Conservation (phyloP, 306 rosid genomes). For the Citrullus colocynthis region DNA sequence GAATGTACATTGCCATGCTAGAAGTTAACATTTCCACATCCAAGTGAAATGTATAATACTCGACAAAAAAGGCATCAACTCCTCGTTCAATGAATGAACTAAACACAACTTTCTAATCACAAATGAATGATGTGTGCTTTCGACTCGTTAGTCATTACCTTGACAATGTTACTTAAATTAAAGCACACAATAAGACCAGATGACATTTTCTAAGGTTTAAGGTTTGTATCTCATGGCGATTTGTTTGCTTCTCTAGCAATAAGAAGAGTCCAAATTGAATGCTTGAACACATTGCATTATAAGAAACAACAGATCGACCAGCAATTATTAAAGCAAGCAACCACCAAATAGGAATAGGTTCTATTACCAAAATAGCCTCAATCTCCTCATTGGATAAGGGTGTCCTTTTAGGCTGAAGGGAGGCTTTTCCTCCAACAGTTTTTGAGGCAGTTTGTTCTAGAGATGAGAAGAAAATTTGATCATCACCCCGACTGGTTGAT, state of each 20-base stretch:
- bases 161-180: neutral
- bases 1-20: no score
- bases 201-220: neutral
- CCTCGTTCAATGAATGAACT: neutral
- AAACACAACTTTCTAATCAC: neutral
- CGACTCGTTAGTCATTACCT: neutral
- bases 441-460: conserved; percentile 22
- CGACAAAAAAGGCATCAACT: neutral
- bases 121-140: neutral
- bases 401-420: conserved; percentile 87
- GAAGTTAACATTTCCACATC: neutral
- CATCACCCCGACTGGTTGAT: conserved; percentile 23
- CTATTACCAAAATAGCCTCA: conserved; percentile 80
- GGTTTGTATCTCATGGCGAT: neutral
- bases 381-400: conserved; percentile 77
- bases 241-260: neutral
- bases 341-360: neutral
- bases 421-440: conserved; percentile 76
- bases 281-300: neutral
- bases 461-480: conserved; percentile 33
- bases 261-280: neutral
- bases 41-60: neutral
- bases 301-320: neutral
- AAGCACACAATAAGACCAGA: neutral
- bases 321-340: neutral